Evolutionary conservation across 164 flowering plant species (phyloP), one percentile per base, ranked within the genome.

Genomic region (Tetracentron sinense): DNA sequence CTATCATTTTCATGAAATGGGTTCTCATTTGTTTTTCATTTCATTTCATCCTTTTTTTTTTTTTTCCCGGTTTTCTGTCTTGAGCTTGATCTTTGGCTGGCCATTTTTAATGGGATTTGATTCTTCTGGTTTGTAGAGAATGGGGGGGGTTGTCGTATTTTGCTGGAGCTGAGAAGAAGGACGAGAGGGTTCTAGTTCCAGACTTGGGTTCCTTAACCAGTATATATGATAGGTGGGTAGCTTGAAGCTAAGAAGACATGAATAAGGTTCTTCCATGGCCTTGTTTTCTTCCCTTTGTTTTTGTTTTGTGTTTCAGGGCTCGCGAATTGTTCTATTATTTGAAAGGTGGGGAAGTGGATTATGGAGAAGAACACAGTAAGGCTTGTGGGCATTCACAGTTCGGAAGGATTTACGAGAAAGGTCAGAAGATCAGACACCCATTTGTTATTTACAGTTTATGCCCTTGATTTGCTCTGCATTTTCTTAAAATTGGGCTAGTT

Each of bases 331-430:
- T 94, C 76, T 94, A 89, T 75, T 92, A 91, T 65, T 69, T 94
- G 81, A 94, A 94, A 84, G 99, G 99, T 4, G 99, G 99, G 58
- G 81, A 70, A 68, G 97, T 94, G 19, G 96, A 94, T 82, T 94
- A 79, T 73, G 97, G 99, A 20, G 96, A 89, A 77, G 96, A 94
- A 62, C 99, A 91, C 71, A 91, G 97, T 79, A 79, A 70, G 44
- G 77, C 78, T 57, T 88, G 70, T 72, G 97, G 99, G 33, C 99
- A 94, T 68, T 84, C 87, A 0, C 95, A 75, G 54, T 91, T 85
- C 51, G 97, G 99, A 26, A 81, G 83, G 62, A 46, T 80, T 66
- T 94, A 94, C 62, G 83, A 85, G 63, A 76, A 84, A 82, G 99
- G 97, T 87, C 27, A 19, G 54, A 22, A 14, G 21, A 42, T 31